Evolutionary conservation across 2,329 filamentous ascomycete species (phyloP).

Genomic region (Periconia sp.): DNA sequence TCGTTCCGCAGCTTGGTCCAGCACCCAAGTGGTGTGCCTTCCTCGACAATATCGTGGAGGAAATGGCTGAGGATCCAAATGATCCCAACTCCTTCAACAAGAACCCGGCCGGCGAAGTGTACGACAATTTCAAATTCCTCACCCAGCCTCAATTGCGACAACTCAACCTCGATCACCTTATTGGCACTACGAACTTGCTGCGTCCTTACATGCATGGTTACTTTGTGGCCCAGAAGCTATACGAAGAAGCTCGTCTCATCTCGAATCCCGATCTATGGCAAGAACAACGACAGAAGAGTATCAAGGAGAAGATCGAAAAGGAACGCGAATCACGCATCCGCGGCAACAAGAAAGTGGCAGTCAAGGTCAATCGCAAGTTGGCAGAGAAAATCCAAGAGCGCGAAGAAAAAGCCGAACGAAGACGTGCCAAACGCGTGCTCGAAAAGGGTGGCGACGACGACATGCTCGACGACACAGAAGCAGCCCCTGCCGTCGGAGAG

Average conservation of each 20-base stretch:
- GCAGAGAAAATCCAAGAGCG: conserved; percentile 66
- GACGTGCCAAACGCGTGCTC: conserved; percentile 53
- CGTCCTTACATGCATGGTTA: conserved; percentile 99
- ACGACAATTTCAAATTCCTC: conserved; percentile 99
- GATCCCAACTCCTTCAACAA: conserved; percentile 59
- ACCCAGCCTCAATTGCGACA: conserved; percentile 82
- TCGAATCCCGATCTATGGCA: conserved; percentile 93
- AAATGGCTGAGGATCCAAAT: conserved; percentile 84
- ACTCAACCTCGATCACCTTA: conserved; percentile 82
- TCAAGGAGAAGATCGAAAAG: conserved; percentile 95
- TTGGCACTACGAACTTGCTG: conserved; percentile 86
- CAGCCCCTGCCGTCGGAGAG: conserved; percentile 20
- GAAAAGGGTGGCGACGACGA: conserved; percentile 61
- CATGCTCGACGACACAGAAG: conserved; percentile 32
- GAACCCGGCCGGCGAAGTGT: conserved; percentile 73
- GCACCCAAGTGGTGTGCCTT: conserved; percentile 96
- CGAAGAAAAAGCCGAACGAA: conserved; percentile 65
- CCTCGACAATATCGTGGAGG: conserved; percentile 95
- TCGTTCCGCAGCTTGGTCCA: conserved; percentile 89
- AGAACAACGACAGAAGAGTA: conserved; percentile 84
- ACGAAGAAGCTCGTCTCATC: conserved; percentile 92
- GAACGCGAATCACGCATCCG: conserved; percentile 93
- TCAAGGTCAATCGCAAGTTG: conserved; percentile 84
- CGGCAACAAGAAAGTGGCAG: conserved; percentile 84
- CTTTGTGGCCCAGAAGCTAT: conserved; percentile 92